Base-by-base conservation (phyloP, 345 rosid genomes). In the Syzygium aromaticum region DNA sequence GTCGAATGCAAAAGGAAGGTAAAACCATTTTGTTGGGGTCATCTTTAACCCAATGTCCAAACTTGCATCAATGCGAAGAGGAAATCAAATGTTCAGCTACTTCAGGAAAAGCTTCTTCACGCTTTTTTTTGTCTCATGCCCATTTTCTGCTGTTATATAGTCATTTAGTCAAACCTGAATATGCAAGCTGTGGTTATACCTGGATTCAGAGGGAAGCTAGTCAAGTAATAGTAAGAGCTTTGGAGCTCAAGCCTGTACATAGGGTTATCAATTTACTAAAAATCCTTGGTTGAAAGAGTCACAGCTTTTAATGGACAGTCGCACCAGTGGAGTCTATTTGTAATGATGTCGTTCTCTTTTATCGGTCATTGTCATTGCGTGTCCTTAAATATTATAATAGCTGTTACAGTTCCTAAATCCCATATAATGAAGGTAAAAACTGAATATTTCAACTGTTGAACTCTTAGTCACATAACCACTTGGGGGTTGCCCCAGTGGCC, bases 1-100 rank as follows among this genome's bases (percentile, higher is more conserved):
- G 92, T 86, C 93, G 99, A 87, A 98, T 98, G 99, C 98, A 95
- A 89, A 98, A 96, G 91, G 97, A 95, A 98, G 99, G 99, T 73
- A 73, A 19, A 73, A 73, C 49, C 49, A 38, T 38, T 73, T 73
- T 73, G 82, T 12, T 38, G 49, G 1, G 25, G 49, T 38, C 49
- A 73, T 73, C 22, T 43, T 73, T 33, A 73, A 33, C 82, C 82
- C 82, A 19, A 19, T 73, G 49, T 73, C 21, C 27, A 73, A 73
- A 73, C 49, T 73, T 43, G 82, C 82, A 0, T 73, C 2, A 14
- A 9, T 73, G 14, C 49, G 38, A 38, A 73, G 27, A 9, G 80
- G 49, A 73, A 16, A 73, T 73, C 27, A 38, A 73, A 73, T 73
- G 27, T 21, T 73, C 14, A 73, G 82, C 82, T 38, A 19, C 82